A percentile compares a stretch with the other conserved stretches of the same genome.
phyloP scores from a whole-genome alignment of 192 early-diverging fungal species.

The Thoreauomyces humboldtii region DNA sequence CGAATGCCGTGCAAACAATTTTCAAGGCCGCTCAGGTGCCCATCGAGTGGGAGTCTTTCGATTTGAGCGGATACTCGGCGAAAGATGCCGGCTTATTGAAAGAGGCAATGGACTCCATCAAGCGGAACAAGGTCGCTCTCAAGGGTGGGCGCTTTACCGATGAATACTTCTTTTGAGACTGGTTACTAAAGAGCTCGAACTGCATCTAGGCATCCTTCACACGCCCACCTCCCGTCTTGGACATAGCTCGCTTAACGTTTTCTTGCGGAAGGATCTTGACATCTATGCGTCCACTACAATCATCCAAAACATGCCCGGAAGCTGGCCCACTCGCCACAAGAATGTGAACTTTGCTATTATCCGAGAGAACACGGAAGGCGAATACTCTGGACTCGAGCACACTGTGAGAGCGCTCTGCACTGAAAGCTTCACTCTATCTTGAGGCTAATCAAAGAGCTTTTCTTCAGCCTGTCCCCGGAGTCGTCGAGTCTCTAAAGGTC shows the following conservation, averaged over 20 bases:
- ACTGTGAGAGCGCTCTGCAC: no score
- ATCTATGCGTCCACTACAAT: conserved; percentile 95
- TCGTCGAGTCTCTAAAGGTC: conserved; percentile 98
- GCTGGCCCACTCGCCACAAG: conserved; percentile 84
- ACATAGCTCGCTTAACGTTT: conserved; percentile 95
- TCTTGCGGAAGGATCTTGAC: conserved; percentile 96
- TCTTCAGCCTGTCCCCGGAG: conserved; percentile 85
- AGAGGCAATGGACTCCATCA: conserved; percentile 86
- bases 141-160: conserved; percentile 91
- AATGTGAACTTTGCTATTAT: conserved; percentile 98
- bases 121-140: conserved; percentile 93
- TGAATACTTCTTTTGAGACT: no score
- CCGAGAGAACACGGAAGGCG: conserved; percentile 99
- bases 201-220: conserved; percentile 58
- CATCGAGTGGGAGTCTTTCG: conserved; percentile 96
- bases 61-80: conserved; percentile 88
- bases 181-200: no score
- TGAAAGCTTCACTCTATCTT: no score
- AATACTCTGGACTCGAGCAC: conserved; percentile 99
- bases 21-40: conserved; percentile 93
- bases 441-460: no score
- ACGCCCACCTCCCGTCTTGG: conserved; percentile 84
- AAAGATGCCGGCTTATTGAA: conserved; percentile 77
- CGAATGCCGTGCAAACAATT: conserved; percentile 85
- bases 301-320: conserved; percentile 80